Percentiles rank a stretch among this genome's conserved stretches.
Conservation (phyloP, 805 yeast species). For the Wickerhamiella parazyma region DNA sequence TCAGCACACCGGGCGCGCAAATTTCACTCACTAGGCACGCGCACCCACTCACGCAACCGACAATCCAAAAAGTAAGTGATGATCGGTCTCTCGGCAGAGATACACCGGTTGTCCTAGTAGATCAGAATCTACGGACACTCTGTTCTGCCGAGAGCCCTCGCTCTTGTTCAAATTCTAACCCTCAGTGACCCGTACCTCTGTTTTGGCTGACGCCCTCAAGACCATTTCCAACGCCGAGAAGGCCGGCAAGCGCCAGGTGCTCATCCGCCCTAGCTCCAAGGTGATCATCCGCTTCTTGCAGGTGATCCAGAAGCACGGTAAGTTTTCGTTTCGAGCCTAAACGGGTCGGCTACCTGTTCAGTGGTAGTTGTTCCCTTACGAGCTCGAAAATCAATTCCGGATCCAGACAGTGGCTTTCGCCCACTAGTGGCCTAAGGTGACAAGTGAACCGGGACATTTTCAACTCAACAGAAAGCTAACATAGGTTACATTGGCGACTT, state of each 20-base stretch:
- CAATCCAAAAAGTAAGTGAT: slow-evolving; percentile 21
- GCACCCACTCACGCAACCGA: not conserved
- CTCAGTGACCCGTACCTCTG: slow-evolving; percentile 96
- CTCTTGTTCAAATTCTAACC: slow-evolving; percentile 18
- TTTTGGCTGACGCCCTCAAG: slow-evolving; percentile 96
- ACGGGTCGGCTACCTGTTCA: slow-evolving; percentile 65
- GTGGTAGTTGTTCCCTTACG: slow-evolving; percentile 87
- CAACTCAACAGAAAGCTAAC: slow-evolving; percentile 1
- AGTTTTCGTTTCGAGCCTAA: slow-evolving; percentile 61
- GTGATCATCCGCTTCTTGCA: slow-evolving; percentile 93
- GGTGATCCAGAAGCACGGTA: slow-evolving; percentile 96
- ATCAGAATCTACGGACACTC: slow-evolving; percentile 22
- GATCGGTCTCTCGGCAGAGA: slow-evolving; percentile 24
- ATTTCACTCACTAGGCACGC: not conserved
- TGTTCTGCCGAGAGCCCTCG: slow-evolving; percentile 11
- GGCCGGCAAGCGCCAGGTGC: slow-evolving; percentile 97
- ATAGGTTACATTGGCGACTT: slow-evolving; percentile 87
- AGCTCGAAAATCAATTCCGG: slow-evolving; percentile 61
- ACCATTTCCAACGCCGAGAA: slow-evolving; percentile 98
- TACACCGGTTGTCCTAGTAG: slow-evolving; percentile 18
- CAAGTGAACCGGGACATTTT: slow-evolving; percentile 3
- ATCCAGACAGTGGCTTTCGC: slow-evolving; percentile 1
- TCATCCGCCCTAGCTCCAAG: slow-evolving; percentile 96
- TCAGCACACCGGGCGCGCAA: not conserved
- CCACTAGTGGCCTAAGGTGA: slow-evolving; percentile 1